Base-by-base conservation (phyloP, 192 early-diverging fungal genomes). In the Dissophora globulifera region DNA sequence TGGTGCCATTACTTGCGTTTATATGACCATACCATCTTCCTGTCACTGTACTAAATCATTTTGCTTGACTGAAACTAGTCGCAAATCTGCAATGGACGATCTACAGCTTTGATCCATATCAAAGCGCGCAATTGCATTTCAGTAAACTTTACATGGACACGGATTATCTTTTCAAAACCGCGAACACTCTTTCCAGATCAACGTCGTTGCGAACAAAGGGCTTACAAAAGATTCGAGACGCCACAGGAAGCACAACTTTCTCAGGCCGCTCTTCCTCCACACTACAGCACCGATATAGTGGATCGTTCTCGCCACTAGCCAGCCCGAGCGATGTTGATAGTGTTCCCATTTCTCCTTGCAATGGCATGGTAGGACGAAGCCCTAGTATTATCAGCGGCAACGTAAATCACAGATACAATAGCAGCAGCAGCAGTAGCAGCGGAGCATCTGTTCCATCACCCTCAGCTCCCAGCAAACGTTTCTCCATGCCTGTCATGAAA, bases 51-150 rank as follows among this genome's bases (percentile, higher is more conserved):
- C 29, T n/a, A n/a, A n/a, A n/a, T n/a, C n/a, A n/a, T n/a, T 25
- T 38, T 40, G 0, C 20, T 16, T 6, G 22, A 23, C 17, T n/a
- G 27, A 55, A 52, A 27, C 11, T 29, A 71, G 69, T 64, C 1
- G 60, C 69, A 23, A 72, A 72, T 30, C 35, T 72, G 3, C 61
- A 58, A 19, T 72, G 60, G 69, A 63, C 62, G 2, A 33, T 31
- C 0, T 59, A 65, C 32, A 35, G 58, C 20, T 74, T 74, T 52
- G 56, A 65, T 40, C 70, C 70, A 29, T 74, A 74, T 26, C 49
- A 74, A 35, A 74, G 62, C 32, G 55, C 70, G 1, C 70, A 74
- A 19, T 49, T 74, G 6, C 62, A 74, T 33, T 53, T 65, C 32
- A 65, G 70, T 12, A 50, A 56, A 47, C 16, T 64, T 2, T 74